phyloP scores from a whole-genome alignment of 139 green algal genomes.

The Deuterostichococcus epilithicus region DNA sequence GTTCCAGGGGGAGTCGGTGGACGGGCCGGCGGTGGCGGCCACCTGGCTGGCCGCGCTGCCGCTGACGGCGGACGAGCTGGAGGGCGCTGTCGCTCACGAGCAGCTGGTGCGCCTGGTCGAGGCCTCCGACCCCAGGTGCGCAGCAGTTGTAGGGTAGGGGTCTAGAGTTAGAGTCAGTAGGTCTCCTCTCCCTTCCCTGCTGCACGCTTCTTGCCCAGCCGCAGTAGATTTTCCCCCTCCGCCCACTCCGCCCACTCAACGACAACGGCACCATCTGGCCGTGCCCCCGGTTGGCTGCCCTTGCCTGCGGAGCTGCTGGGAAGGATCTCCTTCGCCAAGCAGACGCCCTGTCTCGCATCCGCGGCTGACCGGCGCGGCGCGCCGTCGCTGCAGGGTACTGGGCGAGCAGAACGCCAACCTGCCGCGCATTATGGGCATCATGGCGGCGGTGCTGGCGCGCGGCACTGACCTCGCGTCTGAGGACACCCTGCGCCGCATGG shows the following conservation, averaged over 20 bases:
- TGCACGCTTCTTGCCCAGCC: neutral
- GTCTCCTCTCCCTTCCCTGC: too few relatives aligned
- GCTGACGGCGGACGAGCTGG: conserved; percentile 59
- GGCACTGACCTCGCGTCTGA: conserved; percentile 40
- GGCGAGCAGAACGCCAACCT: conserved; percentile 55
- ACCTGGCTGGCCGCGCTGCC: conserved; percentile 60
- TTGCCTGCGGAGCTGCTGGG: neutral
- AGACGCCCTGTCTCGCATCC: neutral
- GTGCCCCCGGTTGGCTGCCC: neutral
- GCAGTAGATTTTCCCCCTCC: conserved; percentile 15
- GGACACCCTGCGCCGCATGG: conserved; percentile 31
- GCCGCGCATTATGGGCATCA: conserved; percentile 37
- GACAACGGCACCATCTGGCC: neutral
- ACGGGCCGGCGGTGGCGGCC: conserved; percentile 23
- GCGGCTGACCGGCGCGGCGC: neutral
- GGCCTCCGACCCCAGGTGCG: conserved; percentile 27
- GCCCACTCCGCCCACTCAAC: conserved; percentile 24
- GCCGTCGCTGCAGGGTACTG: conserved; percentile 23
- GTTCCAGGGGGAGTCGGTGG: conserved; percentile 17
- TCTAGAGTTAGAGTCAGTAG: too few relatives aligned
- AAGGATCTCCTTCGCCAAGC: neutral
- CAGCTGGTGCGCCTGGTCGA: conserved; percentile 72
- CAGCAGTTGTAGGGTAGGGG: too few relatives aligned
- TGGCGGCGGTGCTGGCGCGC: conserved; percentile 39
- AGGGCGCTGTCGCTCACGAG: conserved; percentile 73